These are phyloP conservation scores for Tulasnella sp. DNA, from an alignment of 768 basidiomycete species.

Conservation along the genomic window DNA sequence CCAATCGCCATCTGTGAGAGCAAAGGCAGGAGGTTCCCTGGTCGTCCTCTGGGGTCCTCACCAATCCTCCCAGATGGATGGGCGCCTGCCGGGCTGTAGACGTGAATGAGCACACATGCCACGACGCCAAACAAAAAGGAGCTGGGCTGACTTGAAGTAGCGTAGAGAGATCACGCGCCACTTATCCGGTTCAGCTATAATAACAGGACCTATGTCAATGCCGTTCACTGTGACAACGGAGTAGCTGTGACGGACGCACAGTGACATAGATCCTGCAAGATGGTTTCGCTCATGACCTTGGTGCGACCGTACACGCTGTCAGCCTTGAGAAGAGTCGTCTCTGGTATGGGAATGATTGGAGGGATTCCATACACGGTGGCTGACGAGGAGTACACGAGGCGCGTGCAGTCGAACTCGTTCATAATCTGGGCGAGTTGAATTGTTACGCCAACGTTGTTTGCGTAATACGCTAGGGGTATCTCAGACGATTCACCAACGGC, in stretches of 20 bases:
- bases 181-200: constrained; percentile 48
- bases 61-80: constrained; percentile 93
- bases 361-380: constrained; percentile 98
- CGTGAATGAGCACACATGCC: constrained; percentile 8
- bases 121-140: not conserved
- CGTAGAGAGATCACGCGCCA: constrained; percentile 83
- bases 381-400: constrained; percentile 94
- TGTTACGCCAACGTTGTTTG: constrained; percentile 87
- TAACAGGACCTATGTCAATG: not conserved
- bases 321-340: constrained; percentile 74
- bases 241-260: constrained; percentile 34
- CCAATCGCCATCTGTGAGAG: constrained; percentile 93
- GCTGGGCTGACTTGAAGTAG: constrained; percentile 78
- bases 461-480: constrained; percentile 85
- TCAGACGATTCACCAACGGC: constrained; percentile 95
- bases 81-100: constrained; percentile 82
- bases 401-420: constrained; percentile 69
- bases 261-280: constrained; percentile 79
- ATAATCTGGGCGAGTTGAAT: constrained; percentile 77
- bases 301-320: constrained; percentile 92
- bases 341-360: constrained; percentile 84
- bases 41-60: constrained; percentile 91
- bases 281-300: constrained; percentile 88
- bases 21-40: constrained; percentile 87
- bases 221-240: constrained; percentile 6